Base-by-base conservation (phyloP, 495 filamentous ascomycete species). In the Hyaloscypha variabilis region DNA sequence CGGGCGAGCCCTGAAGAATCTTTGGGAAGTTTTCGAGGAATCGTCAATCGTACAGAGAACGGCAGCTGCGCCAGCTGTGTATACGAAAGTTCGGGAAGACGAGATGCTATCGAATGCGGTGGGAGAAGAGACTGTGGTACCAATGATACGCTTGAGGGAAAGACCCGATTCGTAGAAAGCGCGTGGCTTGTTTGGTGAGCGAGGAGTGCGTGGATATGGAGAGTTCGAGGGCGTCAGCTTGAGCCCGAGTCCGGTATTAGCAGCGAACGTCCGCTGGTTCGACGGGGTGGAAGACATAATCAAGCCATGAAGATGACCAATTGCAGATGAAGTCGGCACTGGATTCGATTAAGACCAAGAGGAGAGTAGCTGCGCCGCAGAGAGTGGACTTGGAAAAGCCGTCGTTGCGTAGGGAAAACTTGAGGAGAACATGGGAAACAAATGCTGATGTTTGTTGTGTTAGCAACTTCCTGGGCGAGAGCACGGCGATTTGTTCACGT, bases 1-100 rank as follows among this genome's bases (percentile, higher is more conserved):
- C 11, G 95, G 95, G 54, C 91, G 84, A 31, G 94, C 96, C 75
- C 93, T 83, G 78, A 92, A 97, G 75, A 97, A 96, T 57, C 92
- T 88, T 74, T 99, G 96, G 52, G 82, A 86, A 65, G 92, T 82
- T 36, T 86, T 84, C 30, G 83, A 77, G 29, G 91, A 82, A 46
- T 90, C 88, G 62, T 93, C 88, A 28, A 97, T 78, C 64, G 90
- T 86, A 10, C 91, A 90, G n/a, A 98, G 84, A 0, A 99, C 92
- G 21, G 91, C 95, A n/a, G 92, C 91, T 17, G 93, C 94, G 49
- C 95, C 96, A 11, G 95, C 95, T 66, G 92, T 93, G 75, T 94
- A 92, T 28, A 91, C 94, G 73, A 99, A 96, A 46, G 83, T 84
- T 65, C 79, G 77, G 57, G 83, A 86, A 34, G 89, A 86, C 19